phyloP scores from a whole-genome alignment of 768 basidiomycete genomes.

The Phylloporus rhodoxanthus region DNA sequence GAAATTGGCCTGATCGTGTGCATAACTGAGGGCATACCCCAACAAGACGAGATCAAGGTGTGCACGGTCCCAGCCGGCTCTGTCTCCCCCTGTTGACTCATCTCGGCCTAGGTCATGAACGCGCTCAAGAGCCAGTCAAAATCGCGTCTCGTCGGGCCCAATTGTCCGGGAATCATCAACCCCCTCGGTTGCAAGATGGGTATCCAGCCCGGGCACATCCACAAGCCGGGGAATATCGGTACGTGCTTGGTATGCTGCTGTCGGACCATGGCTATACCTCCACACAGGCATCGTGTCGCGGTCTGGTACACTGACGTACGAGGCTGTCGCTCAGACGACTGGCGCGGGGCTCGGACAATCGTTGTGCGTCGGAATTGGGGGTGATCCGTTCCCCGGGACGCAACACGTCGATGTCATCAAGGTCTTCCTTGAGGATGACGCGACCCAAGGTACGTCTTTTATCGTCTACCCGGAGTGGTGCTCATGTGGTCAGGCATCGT shows the following conservation, averaged over 20 bases:
- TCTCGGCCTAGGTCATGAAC: slow-evolving; percentile 65
- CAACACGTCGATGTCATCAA: slow-evolving; percentile 95
- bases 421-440: slow-evolving; percentile 90
- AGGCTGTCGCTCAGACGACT: slow-evolving; percentile 97
- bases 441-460: slow-evolving; percentile 67
- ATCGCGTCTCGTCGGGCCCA: slow-evolving; percentile 94
- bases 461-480: neutral
- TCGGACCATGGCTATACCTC: neutral
- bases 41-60: slow-evolving; percentile 91
- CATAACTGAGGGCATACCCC: slow-evolving; percentile 98
- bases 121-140: slow-evolving; percentile 91
- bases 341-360: slow-evolving; percentile 94
- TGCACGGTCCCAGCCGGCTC: slow-evolving; percentile 17
- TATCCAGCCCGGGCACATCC: slow-evolving; percentile 96
- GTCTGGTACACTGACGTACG: slow-evolving; percentile 94
- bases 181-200: slow-evolving; percentile 99
- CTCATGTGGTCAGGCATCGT: slow-evolving; percentile 66
- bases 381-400: slow-evolving; percentile 94
- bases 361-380: slow-evolving; percentile 94
- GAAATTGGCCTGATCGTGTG: slow-evolving; percentile 98
- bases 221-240: slow-evolving; percentile 95
- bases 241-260: slow-evolving; percentile 15
- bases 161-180: slow-evolving; percentile 98
- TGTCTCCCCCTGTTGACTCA: neutral
- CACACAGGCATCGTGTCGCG: slow-evolving; percentile 83